A percentile compares a stretch with the other conserved stretches of the same genome.
These are phyloP conservation scores for Camellia lanceoleosa DNA, from an alignment of 148 eudicot species.

Conservation along the genomic window DNA sequence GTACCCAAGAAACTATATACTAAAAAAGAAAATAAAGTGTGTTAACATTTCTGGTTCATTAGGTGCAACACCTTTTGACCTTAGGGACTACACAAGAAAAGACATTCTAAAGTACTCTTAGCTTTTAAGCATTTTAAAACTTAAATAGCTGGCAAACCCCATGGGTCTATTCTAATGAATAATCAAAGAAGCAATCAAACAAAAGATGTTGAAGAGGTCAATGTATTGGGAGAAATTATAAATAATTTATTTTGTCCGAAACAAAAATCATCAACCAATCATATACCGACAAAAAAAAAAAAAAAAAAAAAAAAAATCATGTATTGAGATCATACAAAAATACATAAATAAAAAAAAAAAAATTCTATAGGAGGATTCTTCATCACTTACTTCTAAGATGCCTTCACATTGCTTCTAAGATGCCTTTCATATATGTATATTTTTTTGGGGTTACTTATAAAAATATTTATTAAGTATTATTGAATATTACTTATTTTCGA, in stretches of 20 bases:
- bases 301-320: background rate
- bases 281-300: background rate
- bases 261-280: slow-evolving; percentile 10
- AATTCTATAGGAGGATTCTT: slow-evolving; percentile 12
- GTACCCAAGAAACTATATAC: background rate
- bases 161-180: background rate
- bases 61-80: slow-evolving; percentile 36
- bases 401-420: background rate
- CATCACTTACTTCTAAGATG: background rate
- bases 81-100: slow-evolving; percentile 24
- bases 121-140: background rate
- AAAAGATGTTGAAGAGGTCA: slow-evolving; percentile 22
- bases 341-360: too few relatives aligned
- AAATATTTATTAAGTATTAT: too few relatives aligned
- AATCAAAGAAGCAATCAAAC: slow-evolving; percentile 19
- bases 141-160: slow-evolving; percentile 21
- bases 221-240: slow-evolving; percentile 20
- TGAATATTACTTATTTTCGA: too few relatives aligned
- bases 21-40: background rate
- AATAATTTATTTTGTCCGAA: slow-evolving; percentile 8
- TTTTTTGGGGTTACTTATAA: too few relatives aligned
- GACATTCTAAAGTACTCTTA: slow-evolving; percentile 14
- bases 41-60: slow-evolving; percentile 17
- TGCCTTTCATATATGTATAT: too few relatives aligned
- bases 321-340: slow-evolving; percentile 5